phyloP scores from a whole-genome alignment of 2,329 filamentous ascomycete genomes.

The Nigrospora sphaerica region DNA sequence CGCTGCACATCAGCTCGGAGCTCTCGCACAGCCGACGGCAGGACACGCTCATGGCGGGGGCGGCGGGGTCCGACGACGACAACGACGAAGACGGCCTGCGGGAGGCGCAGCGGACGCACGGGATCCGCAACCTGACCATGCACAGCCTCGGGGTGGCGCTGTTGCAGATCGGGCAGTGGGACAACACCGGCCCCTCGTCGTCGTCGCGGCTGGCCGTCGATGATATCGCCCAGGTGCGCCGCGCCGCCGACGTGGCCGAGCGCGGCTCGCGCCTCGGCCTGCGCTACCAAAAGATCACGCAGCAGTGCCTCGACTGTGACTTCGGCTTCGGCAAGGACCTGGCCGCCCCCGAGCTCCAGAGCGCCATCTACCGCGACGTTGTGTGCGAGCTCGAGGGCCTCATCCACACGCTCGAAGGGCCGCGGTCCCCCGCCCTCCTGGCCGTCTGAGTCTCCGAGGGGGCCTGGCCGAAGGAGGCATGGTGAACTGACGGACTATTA shows the following conservation, averaged over 20 bases:
- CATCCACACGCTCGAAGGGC: constrained; percentile 1
- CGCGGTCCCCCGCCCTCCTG: no score
- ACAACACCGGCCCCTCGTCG: constrained; percentile 5
- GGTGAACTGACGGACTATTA: no score
- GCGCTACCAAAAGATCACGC: constrained; percentile 14
- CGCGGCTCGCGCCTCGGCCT: constrained; percentile 8
- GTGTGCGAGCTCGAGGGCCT: constrained; percentile 7
- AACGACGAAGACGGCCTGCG: constrained; percentile 2
- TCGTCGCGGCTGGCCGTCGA: background rate
- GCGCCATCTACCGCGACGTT: constrained; percentile 11
- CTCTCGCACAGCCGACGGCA: background rate
- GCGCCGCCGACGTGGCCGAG: constrained; percentile 5
- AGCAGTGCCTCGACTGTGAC: constrained; percentile 16
- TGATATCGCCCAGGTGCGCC: constrained; percentile 14
- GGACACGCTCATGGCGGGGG: background rate
- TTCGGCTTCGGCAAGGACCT: constrained; percentile 15
- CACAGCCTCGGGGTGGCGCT: constrained; percentile 18
- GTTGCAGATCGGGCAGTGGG: constrained; percentile 18
- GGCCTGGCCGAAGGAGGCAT: no score
- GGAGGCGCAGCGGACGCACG: constrained; percentile 8
- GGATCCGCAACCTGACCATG: constrained; percentile 16
- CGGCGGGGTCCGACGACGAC: background rate
- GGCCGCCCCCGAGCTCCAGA: constrained; percentile 6
- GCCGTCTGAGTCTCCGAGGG: no score
- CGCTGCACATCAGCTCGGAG: constrained; percentile 8